Evolutionary conservation across 352 stramenopile genomes (phyloP), one percentile per base, ranked within the genome.

Genomic region (Phytophthora chlamydospora): DNA sequence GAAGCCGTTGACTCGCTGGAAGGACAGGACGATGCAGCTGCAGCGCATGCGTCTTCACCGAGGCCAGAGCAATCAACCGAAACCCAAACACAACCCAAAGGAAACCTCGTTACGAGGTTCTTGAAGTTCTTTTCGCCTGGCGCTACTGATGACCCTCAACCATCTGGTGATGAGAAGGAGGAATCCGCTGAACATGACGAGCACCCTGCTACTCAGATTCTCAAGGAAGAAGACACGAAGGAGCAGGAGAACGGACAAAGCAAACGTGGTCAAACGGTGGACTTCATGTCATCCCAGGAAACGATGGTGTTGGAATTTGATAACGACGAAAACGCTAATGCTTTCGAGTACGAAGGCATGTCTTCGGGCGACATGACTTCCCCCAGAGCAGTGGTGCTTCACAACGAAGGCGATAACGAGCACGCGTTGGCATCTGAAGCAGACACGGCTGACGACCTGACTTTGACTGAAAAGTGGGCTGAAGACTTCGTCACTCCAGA

Each of bases 261-360:
- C 29, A 65, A 69, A 13, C 9, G 42, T 49, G 27, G 34, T 27
- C 21, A 59, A 34, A 38, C 46, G 39, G 58, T 66, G 24, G 58
- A 66, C 13, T 58, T 58, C 33, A 29, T 61, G n/a, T 72, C 53
- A 21, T 76, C 67, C 48, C 62, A 76, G 47, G 57, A 58, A 34
- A 76, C 67, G 19, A 52, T 70, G n/a, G 29, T 73, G 27, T 34
- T 73, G 16, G 46, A 66, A 0, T 73, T 60, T 21, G 68, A 59
- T 58, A 66, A 56, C 38, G 63, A 71, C 29, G 68, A 73, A 39
- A 50, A 73, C 38, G 50, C 21, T 7, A 64, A 76, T 45, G 58
- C 63, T 35, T 76, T 76, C 11, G 68, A 76, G 38, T 73, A 73
- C 52, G 64, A 76, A 27, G 68, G 52, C 5, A 58, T 60, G 19